Percentiles rank a stretch among this genome's conserved stretches.
Conservation (phyloP, 2,329 filamentous ascomycete species). For the Whalleya microplaca region DNA sequence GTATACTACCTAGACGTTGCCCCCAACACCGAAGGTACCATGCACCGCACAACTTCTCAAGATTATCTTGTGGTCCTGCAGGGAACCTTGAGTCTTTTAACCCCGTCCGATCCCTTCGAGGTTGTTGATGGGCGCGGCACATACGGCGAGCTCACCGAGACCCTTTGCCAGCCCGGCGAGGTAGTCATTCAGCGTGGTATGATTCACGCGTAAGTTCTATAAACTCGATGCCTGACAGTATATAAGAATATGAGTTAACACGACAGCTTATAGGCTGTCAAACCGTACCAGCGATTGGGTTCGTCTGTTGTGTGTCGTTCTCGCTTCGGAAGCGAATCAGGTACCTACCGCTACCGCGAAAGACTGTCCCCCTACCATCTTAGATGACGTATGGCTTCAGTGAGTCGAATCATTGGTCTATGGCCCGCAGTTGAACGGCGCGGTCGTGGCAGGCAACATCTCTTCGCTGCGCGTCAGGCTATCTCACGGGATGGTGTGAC, state of each 20-base stretch:
- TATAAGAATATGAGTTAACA: constrained; percentile 1
- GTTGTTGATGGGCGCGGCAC: constrained; percentile 31
- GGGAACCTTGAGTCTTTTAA: constrained; percentile 35
- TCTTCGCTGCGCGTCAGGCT: constrained; percentile 6
- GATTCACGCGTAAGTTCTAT: constrained; percentile 39
- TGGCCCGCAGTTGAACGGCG: constrained; percentile 5
- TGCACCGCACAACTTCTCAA: constrained; percentile 39
- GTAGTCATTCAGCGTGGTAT: constrained; percentile 37
- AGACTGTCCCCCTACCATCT: constrained; percentile 2
- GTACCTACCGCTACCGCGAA: constrained; percentile 13
- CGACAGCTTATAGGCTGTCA: constrained; percentile 25
- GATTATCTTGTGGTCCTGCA: constrained; percentile 38
- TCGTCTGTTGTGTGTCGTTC: constrained; percentile 29
- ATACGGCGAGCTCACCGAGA: constrained; percentile 33
- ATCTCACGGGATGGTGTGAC: constrained; percentile 5
- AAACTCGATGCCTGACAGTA: background rate
- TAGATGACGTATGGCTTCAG: constrained; percentile 27
- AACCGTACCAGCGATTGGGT: constrained; percentile 36
- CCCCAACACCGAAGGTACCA: constrained; percentile 33
- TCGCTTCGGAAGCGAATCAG: constrained; percentile 29
- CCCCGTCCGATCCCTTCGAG: constrained; percentile 30
- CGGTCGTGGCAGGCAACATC: constrained; percentile 7
- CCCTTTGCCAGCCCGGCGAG: constrained; percentile 33
- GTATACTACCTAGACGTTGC: constrained; percentile 36
- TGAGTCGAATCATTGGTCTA: constrained; percentile 15